These are phyloP conservation scores for Triangularia verruculosa DNA, from an alignment of 2,329 filamentous ascomycete genomes.

Conservation along the genomic window DNA sequence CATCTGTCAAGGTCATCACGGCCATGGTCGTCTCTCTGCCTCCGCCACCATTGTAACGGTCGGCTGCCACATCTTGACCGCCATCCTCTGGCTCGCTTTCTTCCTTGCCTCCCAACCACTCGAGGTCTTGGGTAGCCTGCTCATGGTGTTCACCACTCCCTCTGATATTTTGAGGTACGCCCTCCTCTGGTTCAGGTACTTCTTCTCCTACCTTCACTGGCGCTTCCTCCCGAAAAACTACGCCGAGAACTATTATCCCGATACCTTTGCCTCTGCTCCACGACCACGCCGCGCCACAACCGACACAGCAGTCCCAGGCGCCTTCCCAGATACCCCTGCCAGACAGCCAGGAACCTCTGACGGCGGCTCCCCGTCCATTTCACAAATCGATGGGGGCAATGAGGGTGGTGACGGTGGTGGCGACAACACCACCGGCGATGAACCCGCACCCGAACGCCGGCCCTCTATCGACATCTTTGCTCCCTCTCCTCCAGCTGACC, in stretches of 20 bases:
- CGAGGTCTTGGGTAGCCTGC: background rate
- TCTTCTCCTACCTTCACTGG: background rate
- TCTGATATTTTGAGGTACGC: background rate
- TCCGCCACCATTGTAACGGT: slow-evolving; percentile 3
- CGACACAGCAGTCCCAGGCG: background rate
- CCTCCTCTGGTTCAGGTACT: background rate
- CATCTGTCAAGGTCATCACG: slow-evolving; percentile 21
- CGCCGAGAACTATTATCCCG: background rate
- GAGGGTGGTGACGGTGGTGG: too few species aligned
- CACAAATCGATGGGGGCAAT: too few species aligned
- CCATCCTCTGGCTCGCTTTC: slow-evolving; percentile 24
- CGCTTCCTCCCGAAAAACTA: background rate
- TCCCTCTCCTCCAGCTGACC: background rate
- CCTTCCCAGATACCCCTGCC: background rate
- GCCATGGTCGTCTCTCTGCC: slow-evolving; percentile 19
- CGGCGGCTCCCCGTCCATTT: too few species aligned
- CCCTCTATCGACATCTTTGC: background rate
- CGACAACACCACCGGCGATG: too few species aligned
- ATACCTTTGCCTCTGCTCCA: background rate
- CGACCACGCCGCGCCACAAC: background rate
- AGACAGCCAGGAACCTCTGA: too few species aligned
- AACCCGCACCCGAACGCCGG: too few species aligned
- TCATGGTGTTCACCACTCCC: background rate
- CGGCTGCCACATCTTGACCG: slow-evolving; percentile 26
- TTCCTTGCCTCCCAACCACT: slow-evolving; percentile 18